Evolutionary conservation across 768 basidiomycete species (phyloP).

Genomic region (Austroboletus festivus): DNA sequence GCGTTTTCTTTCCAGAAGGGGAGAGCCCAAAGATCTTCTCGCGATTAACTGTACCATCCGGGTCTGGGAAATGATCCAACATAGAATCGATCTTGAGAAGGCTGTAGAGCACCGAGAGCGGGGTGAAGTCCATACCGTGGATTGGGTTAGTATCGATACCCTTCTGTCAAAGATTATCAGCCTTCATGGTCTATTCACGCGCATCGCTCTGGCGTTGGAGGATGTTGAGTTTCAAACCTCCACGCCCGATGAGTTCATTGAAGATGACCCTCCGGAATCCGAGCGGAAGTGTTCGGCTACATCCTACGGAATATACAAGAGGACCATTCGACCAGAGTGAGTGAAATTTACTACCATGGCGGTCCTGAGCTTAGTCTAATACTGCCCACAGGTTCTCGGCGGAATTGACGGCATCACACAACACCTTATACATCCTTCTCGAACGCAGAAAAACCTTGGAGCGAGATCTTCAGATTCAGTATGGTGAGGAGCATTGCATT

Average conservation of each 20-base stretch:
- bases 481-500: slow-evolving; percentile 39
- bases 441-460: slow-evolving; percentile 52
- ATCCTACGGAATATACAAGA: slow-evolving; percentile 38
- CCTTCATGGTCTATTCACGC: slow-evolving; percentile 49
- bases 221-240: slow-evolving; percentile 23
- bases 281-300: slow-evolving; percentile 17
- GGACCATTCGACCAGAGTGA: slow-evolving; percentile 68
- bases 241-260: slow-evolving; percentile 21
- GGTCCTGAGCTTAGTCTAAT: not conserved
- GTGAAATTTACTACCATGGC: slow-evolving; percentile 10
- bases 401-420: slow-evolving; percentile 49
- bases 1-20: slow-evolving; percentile 66
- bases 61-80: slow-evolving; percentile 53
- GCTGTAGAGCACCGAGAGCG: slow-evolving; percentile 41
- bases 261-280: slow-evolving; percentile 15
- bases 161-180: slow-evolving; percentile 52
- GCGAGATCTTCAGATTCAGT: slow-evolving; percentile 46
- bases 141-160: slow-evolving; percentile 57
- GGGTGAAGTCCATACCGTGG: slow-evolving; percentile 21
- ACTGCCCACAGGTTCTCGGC: slow-evolving; percentile 53
- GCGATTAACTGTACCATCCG: slow-evolving; percentile 61
- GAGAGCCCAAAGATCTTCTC: slow-evolving; percentile 61
- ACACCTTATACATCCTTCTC: slow-evolving; percentile 42
- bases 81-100: slow-evolving; percentile 55
- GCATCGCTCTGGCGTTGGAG: slow-evolving; percentile 52